phyloP scores from a whole-genome alignment of 1,284 basidiomycete species.

The Leucoagaricus sp. region DNA sequence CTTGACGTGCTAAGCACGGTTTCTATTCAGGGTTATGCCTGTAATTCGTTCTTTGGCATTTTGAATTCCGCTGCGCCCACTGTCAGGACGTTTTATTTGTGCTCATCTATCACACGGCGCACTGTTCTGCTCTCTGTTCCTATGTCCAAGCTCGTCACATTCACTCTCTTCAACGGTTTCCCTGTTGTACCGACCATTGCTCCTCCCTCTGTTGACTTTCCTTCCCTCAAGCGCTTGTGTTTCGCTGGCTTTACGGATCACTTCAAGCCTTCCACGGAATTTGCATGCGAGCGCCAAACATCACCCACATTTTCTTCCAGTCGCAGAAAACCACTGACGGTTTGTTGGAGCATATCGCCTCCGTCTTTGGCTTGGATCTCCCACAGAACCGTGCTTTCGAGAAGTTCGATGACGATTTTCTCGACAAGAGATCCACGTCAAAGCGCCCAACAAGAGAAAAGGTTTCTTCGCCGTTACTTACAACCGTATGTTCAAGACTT shows the following conservation, averaged over 20 bases:
- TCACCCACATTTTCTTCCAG: no score
- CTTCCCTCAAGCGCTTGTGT: no score
- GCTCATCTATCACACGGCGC: constrained; percentile 12
- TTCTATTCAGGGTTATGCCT: constrained; percentile 11
- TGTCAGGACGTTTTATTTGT: constrained; percentile 14
- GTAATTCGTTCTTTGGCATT: constrained; percentile 16
- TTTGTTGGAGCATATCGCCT: background rate
- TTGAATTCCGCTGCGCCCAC: constrained; percentile 16
- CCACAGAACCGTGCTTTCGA: background rate
- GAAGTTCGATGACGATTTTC: no score
- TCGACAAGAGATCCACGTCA: background rate
- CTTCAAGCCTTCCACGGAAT: no score
- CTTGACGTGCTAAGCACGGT: background rate
- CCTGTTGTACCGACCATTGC: no score
- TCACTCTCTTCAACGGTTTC: no score
- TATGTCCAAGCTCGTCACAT: constrained; percentile 16
- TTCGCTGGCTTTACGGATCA: no score
- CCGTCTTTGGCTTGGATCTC: constrained; percentile 1
- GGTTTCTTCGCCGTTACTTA: background rate
- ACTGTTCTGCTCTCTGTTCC: constrained; percentile 17
- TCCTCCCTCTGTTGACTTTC: no score
- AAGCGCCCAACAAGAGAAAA: constrained; percentile 6
- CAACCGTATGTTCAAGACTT: background rate
- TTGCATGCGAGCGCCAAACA: no score
- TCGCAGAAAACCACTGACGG: background rate